Evolutionary conservation across 192 early-diverging fungal genomes (phyloP), one percentile per base, ranked within the genome.

Genomic region (Funneliformis geosporum): DNA sequence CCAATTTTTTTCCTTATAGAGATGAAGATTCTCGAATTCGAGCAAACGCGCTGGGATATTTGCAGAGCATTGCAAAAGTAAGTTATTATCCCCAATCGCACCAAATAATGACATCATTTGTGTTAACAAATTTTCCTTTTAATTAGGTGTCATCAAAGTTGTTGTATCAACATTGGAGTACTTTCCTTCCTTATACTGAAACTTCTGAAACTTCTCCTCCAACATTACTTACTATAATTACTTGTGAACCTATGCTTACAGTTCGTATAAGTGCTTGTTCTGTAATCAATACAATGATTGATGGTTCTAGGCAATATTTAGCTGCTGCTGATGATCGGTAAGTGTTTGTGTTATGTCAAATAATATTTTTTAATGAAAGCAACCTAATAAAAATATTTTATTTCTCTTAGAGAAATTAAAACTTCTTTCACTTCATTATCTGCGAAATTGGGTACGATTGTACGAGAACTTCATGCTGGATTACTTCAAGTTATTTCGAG

Each of bases 91-190:
- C n/a, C 18, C 18, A 62, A 55, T 59, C 12, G 7, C 60, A 40
- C 2, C 1, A 27, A 43, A 73, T 28, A 44, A 38, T 28, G 21
- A 10, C 11, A 42, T 38, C 0, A 60, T 14, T 47, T 3, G 16
- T 59, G 10, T 55, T 73, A 2, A 44, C 21, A 21, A 21, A 50
- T 77, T 21, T 33, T 76, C n/a, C 0, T 39, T 27, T 71, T 25
- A 64, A 14, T 38, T 76, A 87, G 83, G 82, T 83, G 18, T 79
- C 81, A 2, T 84, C 88, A 5, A 84, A 85, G 42, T 79, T 82
- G n/a, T 80, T 90, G 14, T 86, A 90, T 60, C 88, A 87, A 4
- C 80, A 89, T 60, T 90, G 89, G 89, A 80, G 81, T 50, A 85
- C 82, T 59, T 89, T 90, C 68, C 55, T 90, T 23, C 87, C 87